Conservation (phyloP, 2,329 filamentous ascomycete species). For the Fulvia fulva region DNA sequence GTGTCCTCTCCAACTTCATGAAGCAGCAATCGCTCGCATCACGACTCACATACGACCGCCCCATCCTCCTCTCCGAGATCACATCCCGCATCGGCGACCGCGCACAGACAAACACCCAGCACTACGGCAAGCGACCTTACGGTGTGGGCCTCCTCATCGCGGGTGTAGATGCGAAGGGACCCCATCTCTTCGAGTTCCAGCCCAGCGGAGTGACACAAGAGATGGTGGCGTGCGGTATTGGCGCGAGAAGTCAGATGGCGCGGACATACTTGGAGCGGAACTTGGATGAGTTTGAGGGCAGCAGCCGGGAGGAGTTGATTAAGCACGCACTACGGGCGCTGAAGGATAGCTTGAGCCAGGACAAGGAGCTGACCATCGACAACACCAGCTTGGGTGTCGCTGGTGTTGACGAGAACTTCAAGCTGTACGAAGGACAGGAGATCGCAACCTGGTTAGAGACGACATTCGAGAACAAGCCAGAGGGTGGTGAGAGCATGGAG, state of each 20-base stretch:
- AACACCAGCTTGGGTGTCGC: constrained; percentile 92
- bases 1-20: constrained; percentile 99
- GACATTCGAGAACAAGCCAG: constrained; percentile 45
- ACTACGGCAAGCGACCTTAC: constrained; percentile 94
- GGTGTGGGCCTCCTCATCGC: constrained; percentile 90
- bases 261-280: constrained; percentile 94
- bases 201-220: constrained; percentile 93
- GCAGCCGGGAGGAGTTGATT: constrained; percentile 78
- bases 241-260: constrained; percentile 94
- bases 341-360: constrained; percentile 93
- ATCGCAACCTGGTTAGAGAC: constrained; percentile 82
- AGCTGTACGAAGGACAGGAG: constrained; percentile 84
- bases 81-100: constrained; percentile 91
- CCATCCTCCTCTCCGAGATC: constrained; percentile 84
- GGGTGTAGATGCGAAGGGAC: constrained; percentile 87
- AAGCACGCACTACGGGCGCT: constrained; percentile 84
- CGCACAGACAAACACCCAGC: constrained; percentile 95
- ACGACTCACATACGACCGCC: constrained; percentile 90
- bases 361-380: constrained; percentile 95
- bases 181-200: constrained; percentile 98
- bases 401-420: constrained; percentile 83
- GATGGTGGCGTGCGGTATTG: constrained; percentile 95
- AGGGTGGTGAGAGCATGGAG: constrained; percentile 33
- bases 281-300: constrained; percentile 74
- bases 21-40: constrained; percentile 97